Evolutionary conservation across 192 early-diverging fungal species (phyloP), one percentile per base, ranked within the genome.

Genomic region (Backusella tarrabulga): DNA sequence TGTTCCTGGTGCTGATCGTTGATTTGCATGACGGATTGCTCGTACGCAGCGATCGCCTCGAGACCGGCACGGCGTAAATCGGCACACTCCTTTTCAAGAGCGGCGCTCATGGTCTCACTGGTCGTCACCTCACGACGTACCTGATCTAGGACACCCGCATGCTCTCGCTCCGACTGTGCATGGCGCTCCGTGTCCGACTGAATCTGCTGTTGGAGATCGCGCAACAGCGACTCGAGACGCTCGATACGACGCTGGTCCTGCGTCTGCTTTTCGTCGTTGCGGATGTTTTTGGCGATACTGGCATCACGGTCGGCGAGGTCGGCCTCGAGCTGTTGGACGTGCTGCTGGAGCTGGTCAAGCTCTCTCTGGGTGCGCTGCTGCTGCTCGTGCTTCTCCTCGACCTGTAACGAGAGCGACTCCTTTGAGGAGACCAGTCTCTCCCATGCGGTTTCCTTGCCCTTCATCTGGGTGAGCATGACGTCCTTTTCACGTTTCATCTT

Each of bases 31-130:
- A 86, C 73, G 0, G 81, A 84, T 6, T 72, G 60, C 54, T 87
- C 83, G 36, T 83, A 87, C 8, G 80, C 85, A 54, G 77, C 74
- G 23, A 87, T 79, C 1, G 85, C 77, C 26, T 87, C 85, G 32
- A 83, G 34, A 1, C 83, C 81, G 54, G 79, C 77, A 32, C 75
- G 80, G 66, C 82, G 77, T 36, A 87, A 46, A 15, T 81, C 79
- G 42, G 80, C 83, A 44, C 77, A 74, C 29, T 87, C 83, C 5
- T 75, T 72, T 42, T 84, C 81, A 1, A 87, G 54, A 0, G 80
- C 32, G 19, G 77, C 54, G 6, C 69, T 68, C 63, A 75, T 83
- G 0, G 32, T 38, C 34, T 76, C 41, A 40, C 77, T 73, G 2
- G 75, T 35, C 4, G 34, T 40, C n/a, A 84, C 52, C 36, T 70